Evolutionary conservation across 345 rosid genomes (phyloP).

Genomic region (Gossypium australe): DNA sequence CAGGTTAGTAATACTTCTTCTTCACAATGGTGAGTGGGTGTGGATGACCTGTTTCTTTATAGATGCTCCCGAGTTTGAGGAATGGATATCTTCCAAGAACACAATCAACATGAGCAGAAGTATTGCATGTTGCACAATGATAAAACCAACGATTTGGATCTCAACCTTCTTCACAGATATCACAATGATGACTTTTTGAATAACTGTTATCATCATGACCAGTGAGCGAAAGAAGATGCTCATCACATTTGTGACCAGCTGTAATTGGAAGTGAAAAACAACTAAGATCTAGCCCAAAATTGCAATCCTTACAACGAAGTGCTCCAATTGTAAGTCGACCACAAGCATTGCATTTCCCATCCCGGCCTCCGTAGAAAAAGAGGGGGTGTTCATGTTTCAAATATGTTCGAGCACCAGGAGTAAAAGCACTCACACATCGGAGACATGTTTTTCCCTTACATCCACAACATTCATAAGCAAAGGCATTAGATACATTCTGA

Average conservation of each 20-base stretch:
- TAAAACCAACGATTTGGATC: not conserved
- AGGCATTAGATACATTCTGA: not conserved
- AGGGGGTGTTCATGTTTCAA: not conserved
- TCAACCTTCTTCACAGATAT: not conserved
- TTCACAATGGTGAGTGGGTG: not conserved
- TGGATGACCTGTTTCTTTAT: not conserved
- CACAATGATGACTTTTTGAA: not conserved
- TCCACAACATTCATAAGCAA: not conserved
- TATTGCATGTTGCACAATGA: not conserved
- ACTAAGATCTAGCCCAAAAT: fast-evolving
- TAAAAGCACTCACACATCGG: not conserved
- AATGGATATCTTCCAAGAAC: not conserved
- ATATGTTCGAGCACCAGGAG: not conserved
- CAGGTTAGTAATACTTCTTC: not conserved
- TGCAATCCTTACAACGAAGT: not conserved
- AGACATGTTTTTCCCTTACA: not conserved
- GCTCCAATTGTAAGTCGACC: not conserved
- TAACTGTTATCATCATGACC: not conserved
- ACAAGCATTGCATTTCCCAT: not conserved
- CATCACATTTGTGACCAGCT: not conserved
- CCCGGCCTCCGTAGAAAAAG: not conserved
- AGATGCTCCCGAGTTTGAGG: not conserved
- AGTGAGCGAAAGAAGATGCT: not conserved
- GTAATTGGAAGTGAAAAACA: not conserved
- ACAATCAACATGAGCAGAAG: not conserved